Evolutionary conservation across 2,329 filamentous ascomycete genomes (phyloP).

Genomic region (Daldinia sp.): DNA sequence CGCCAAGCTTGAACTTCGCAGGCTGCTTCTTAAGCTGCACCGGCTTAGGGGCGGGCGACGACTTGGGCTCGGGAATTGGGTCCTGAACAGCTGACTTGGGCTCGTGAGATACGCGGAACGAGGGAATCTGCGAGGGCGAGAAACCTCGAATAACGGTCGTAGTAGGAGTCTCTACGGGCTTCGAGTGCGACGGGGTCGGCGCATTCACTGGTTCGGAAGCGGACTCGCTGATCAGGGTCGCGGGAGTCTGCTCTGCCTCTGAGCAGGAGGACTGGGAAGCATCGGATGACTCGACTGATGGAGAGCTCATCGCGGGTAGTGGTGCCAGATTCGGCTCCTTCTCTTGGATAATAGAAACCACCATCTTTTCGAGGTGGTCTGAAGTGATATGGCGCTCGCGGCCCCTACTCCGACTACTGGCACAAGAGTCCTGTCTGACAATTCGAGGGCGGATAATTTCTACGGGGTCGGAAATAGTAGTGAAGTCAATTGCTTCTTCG

Average conservation of each 20-base stretch:
- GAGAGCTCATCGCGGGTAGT: slow-evolving; percentile 55
- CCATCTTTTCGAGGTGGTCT: slow-evolving; percentile 91
- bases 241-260: slow-evolving; percentile 64
- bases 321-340: slow-evolving; percentile 71
- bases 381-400: slow-evolving; percentile 92
- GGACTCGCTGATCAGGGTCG: slow-evolving; percentile 45
- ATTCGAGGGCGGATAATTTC: slow-evolving; percentile 73
- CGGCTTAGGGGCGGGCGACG: slow-evolving; percentile 67
- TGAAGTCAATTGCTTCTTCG: slow-evolving; percentile 70
- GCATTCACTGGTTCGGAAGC: slow-evolving; percentile 37
- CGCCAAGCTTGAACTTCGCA: slow-evolving; percentile 76
- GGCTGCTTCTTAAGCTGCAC: slow-evolving; percentile 71
- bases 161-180: slow-evolving; percentile 52
- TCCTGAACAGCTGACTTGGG: slow-evolving; percentile 59
- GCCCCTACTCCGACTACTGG: slow-evolving; percentile 74
- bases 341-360: slow-evolving; percentile 90
- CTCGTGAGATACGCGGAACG: slow-evolving; percentile 57
- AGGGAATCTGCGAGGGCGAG: slow-evolving; percentile 71
- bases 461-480: slow-evolving; percentile 61
- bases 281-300: slow-evolving; percentile 53
- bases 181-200: slow-evolving; percentile 50
- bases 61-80: slow-evolving; percentile 68
- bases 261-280: slow-evolving; percentile 53
- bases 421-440: slow-evolving; percentile 74
- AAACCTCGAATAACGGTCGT: slow-evolving; percentile 85